Conservation (phyloP, 371 early-diverging fungal species). For the Umbelopsis sp. region DNA sequence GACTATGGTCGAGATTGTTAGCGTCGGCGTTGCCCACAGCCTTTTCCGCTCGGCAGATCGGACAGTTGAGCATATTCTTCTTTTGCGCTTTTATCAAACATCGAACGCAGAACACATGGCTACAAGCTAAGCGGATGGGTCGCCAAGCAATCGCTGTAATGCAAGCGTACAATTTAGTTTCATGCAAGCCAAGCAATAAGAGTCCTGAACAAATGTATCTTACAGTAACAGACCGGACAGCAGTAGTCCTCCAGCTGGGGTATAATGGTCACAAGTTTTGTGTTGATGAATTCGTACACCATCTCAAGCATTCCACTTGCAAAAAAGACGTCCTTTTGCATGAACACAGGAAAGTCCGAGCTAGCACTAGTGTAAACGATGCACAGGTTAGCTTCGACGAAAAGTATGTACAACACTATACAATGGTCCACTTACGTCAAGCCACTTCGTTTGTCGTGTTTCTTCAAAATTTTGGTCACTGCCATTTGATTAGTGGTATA, state of each 20-base stretch:
- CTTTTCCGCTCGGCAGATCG: slow-evolving; percentile 64
- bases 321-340: slow-evolving; percentile 24
- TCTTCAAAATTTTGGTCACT: slow-evolving; percentile 77
- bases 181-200: neutral
- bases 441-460: slow-evolving; percentile 78
- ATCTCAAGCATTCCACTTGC: slow-evolving; percentile 26
- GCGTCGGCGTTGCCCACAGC: slow-evolving; percentile 67
- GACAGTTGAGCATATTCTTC: slow-evolving; percentile 64
- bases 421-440: slow-evolving; percentile 39
- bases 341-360: slow-evolving; percentile 37
- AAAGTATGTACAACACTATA: neutral
- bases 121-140: slow-evolving; percentile 73
- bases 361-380: slow-evolving; percentile 27
- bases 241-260: slow-evolving; percentile 76
- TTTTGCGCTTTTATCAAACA: slow-evolving; percentile 73
- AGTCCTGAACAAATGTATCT: slow-evolving; percentile 1
- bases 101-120: slow-evolving; percentile 74
- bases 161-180: neutral
- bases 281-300: slow-evolving; percentile 33
- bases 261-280: slow-evolving; percentile 60
- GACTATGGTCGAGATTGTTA: slow-evolving; percentile 58
- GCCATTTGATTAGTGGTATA: slow-evolving; percentile 72
- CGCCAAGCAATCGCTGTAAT: slow-evolving; percentile 62
- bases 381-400: too few species aligned
- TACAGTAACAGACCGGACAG: slow-evolving; percentile 43